Base-by-base conservation (phyloP, 1,139 yeast genomes). In the Debaryomyces nepalensis region DNA sequence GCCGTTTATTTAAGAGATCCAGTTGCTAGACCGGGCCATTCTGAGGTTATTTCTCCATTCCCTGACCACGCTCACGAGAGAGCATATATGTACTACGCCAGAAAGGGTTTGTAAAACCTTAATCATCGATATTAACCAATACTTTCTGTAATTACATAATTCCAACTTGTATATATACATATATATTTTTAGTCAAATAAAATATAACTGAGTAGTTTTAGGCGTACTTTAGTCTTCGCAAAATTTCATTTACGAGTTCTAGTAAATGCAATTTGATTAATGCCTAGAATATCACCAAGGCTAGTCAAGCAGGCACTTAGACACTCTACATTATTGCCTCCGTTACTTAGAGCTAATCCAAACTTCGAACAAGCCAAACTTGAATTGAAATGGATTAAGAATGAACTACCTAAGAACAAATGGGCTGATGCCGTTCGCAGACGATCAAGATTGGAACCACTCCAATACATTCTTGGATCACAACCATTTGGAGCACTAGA, bases 1-100 rank as follows among this genome's bases (percentile, higher is more conserved):
- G 98, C 97, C 8, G 85, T 93, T 22, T 93, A 93, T 66, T 72
- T 93, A 65, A 84, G 97, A 68, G 96, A 93, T 63, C 99, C 99
- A 11, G 91, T 93, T 43, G 96, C 98, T 9, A 81, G 98, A 65
- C 97, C 98, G 9, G 98, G 97, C 39, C 91, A 87, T 59, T 87
- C 97, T 22, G 99, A 93, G 70, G 96, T 93, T 44, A 88, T 93
- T 47, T 77, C 96, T 39, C 99, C 99, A 41, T 88, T 86, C 68
- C 84, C 86, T 35, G 75, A 82, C 50, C 85, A 84, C 50, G 82
- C 84, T 53, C 98, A 93, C 59, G 95, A 91, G 68, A 82, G 96
- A 65, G 97, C 98, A 31, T 91, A 87, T 74, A 87, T 90, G 95
- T 90, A 85, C 79, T 93, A 93, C 67, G 82, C 82, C 46, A 83